Evolutionary conservation across 1,284 basidiomycete genomes (phyloP).

Genomic region (Trichosporon ovoides): DNA sequence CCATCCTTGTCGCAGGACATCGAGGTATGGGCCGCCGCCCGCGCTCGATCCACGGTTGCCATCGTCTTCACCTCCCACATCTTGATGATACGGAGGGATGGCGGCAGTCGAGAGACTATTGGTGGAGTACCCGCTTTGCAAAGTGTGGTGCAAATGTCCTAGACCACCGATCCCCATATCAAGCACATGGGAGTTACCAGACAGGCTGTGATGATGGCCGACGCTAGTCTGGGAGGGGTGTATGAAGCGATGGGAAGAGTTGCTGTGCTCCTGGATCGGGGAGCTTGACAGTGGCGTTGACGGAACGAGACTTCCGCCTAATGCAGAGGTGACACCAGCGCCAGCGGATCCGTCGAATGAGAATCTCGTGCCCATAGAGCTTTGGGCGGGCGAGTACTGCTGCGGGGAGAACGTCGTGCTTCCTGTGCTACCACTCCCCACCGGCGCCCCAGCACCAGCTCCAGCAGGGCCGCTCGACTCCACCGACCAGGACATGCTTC

Average conservation of each 20-base stretch:
- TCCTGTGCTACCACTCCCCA: background rate
- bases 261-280: constrained; percentile 1
- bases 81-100: background rate
- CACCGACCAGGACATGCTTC: background rate
- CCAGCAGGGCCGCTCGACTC: background rate
- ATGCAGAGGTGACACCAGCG: background rate
- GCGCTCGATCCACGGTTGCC: background rate
- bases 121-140: background rate
- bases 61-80: background rate
- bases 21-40: constrained; percentile 26
- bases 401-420: background rate
- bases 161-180: constrained; percentile 1
- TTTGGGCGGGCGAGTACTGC: background rate
- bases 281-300: background rate
- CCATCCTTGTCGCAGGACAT: constrained; percentile 44
- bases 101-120: background rate
- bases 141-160: background rate
- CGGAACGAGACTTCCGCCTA: background rate
- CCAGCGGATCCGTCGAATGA: background rate
- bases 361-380: background rate
- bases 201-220: background rate
- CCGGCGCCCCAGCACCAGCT: background rate
- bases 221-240: background rate
- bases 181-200: background rate
- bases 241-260: background rate